Evolutionary conservation across 1,284 basidiomycete genomes (phyloP).

Genomic region (Sparassis latifolia): DNA sequence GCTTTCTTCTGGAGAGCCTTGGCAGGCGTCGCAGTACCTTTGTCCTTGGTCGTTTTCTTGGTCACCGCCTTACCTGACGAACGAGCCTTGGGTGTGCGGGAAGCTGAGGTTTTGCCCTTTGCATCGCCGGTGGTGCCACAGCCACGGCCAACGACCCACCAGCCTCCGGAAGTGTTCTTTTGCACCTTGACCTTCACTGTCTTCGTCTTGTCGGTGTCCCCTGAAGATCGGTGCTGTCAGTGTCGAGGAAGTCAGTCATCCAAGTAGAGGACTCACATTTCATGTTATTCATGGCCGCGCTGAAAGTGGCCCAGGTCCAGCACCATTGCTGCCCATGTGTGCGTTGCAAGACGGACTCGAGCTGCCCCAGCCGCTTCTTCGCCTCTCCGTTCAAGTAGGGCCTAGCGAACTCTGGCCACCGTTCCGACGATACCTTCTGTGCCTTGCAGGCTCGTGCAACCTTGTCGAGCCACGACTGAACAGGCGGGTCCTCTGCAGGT

Average conservation of each 20-base stretch:
- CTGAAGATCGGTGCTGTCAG: constrained; percentile 25
- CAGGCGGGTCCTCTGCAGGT: constrained; percentile 52
- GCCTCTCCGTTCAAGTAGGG: constrained; percentile 62
- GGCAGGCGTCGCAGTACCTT: neutral
- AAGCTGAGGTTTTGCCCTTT: neutral
- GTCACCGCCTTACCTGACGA: neutral
- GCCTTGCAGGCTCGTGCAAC: constrained; percentile 57
- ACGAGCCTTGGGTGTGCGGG: neutral
- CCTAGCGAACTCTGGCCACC: constrained; percentile 69
- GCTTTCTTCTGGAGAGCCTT: neutral
- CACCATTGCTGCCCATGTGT: constrained; percentile 63
- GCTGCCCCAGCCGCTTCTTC: constrained; percentile 50
- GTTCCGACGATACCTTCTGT: constrained; percentile 59
- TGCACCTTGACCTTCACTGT: constrained; percentile 54
- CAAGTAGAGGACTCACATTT: constrained; percentile 47
- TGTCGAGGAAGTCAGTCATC: neutral
- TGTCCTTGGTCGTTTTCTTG: neutral
- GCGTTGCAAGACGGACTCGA: constrained; percentile 59
- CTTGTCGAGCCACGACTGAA: constrained; percentile 57
- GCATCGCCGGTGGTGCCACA: constrained; percentile 2
- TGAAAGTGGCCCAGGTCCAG: constrained; percentile 74
- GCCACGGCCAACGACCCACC: constrained; percentile 50
- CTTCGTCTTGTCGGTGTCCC: constrained; percentile 47
- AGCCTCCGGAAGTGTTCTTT: constrained; percentile 40
- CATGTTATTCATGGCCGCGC: constrained; percentile 64